Percentiles rank a stretch among this genome's conserved stretches.
Evolutionary conservation across 2,329 filamentous ascomycete genomes (phyloP).

Genomic region (Cytospora piceae): DNA sequence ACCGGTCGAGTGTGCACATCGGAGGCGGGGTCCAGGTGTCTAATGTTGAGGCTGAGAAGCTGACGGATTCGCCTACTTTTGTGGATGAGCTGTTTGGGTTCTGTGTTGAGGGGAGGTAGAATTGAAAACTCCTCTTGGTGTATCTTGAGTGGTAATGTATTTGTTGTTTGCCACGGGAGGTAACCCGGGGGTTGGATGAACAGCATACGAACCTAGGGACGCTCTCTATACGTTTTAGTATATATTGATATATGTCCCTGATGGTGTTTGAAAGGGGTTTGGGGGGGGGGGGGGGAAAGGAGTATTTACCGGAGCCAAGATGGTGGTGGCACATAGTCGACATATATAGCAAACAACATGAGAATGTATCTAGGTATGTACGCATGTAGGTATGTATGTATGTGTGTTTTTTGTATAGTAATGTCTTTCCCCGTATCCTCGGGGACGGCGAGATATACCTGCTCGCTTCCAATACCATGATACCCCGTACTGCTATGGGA

Average conservation of each 20-base stretch:
- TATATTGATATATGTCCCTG: no score
- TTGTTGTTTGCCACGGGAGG: background rate
- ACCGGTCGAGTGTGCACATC: conserved; percentile 32
- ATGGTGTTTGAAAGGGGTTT: no score
- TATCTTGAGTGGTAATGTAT: background rate
- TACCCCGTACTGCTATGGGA: background rate
- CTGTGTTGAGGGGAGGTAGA: conserved; percentile 31
- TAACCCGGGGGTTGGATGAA: no score
- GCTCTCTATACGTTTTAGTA: no score
- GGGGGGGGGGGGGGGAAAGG: no score
- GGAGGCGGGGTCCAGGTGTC: conserved; percentile 37
- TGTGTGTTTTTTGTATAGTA: background rate
- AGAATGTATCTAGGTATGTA: background rate
- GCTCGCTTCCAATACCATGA: background rate
- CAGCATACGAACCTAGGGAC: no score
- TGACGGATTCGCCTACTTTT: conserved; percentile 44
- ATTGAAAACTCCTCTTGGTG: background rate
- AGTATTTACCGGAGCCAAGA: no score
- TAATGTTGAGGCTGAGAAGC: conserved; percentile 42
- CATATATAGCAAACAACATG: background rate
- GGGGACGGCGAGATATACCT: background rate
- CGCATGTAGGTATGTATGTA: background rate
- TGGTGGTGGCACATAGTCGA: no score
- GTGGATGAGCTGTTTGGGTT: conserved; percentile 49
- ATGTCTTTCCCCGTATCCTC: background rate